Evolutionary conservation across 2,329 filamentous ascomycete species (phyloP).

Genomic region (Colletotrichum viniferum): DNA sequence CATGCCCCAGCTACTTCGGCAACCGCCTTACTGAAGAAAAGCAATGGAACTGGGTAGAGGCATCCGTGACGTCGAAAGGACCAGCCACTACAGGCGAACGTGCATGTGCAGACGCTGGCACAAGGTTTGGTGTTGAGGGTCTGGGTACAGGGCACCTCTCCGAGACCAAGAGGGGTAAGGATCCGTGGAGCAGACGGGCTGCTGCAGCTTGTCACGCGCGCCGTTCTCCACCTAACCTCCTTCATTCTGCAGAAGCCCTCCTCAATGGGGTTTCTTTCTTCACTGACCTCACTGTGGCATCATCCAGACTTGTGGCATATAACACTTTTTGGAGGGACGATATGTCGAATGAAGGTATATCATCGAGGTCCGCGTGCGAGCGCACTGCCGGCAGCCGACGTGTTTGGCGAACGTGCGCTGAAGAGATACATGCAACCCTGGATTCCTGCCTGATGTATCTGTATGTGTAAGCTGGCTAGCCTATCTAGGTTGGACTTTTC

Average conservation of each 20-base stretch:
- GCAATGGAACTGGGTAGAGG: background rate
- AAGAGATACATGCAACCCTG: background rate
- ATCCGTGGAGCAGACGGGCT: conserved; percentile 4
- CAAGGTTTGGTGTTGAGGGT: conserved; percentile 8
- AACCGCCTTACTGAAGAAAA: background rate
- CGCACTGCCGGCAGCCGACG: conserved; percentile 14
- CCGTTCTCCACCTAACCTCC: background rate
- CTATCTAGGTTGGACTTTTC: background rate
- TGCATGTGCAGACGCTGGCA: conserved; percentile 14
- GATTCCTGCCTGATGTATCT: background rate
- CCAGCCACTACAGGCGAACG: background rate
- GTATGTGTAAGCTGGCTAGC: background rate
- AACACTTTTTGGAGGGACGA: background rate
- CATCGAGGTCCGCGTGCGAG: background rate
- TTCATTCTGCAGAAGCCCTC: background rate
- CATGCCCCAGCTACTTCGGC: background rate
- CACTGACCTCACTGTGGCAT: conserved; percentile 19
- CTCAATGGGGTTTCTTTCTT: background rate
- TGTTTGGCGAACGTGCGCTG: background rate
- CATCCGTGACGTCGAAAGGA: background rate
- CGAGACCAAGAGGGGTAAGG: conserved; percentile 19
- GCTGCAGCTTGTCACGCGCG: conserved; percentile 17
- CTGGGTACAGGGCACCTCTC: conserved; percentile 14
- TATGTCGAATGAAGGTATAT: background rate
- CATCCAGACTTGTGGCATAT: conserved; percentile 6